Conservation (phyloP, 768 basidiomycete genomes). For the Russula olivacea region DNA sequence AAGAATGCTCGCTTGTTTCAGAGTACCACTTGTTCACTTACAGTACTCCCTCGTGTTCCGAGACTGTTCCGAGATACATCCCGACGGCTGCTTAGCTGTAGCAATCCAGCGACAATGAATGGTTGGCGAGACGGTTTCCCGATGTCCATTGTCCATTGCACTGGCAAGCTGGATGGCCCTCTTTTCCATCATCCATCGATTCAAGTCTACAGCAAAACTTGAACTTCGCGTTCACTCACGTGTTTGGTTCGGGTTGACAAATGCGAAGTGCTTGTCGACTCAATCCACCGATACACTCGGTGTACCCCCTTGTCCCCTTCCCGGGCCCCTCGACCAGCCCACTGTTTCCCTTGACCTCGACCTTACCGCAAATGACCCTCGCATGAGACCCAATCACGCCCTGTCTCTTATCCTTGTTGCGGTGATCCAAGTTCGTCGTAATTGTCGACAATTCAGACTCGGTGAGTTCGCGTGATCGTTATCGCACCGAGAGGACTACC, state of each 20-base stretch:
- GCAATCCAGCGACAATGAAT: background rate
- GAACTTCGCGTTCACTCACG: background rate
- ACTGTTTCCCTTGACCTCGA: background rate
- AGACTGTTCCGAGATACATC: background rate
- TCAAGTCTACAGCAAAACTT: background rate
- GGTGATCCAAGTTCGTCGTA: constrained; percentile 40
- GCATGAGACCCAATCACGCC: background rate
- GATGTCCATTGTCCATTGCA: background rate
- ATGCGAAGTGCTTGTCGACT: constrained; percentile 35
- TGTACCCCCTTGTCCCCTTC: background rate
- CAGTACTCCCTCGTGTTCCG: background rate
- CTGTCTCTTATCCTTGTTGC: background rate
- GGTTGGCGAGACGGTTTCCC: background rate
- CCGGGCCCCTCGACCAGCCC: background rate
- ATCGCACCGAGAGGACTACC: background rate
- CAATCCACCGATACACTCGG: constrained; percentile 19
- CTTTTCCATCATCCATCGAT: constrained; percentile 4
- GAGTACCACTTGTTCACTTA: background rate
- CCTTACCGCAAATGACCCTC: background rate
- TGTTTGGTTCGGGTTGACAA: constrained; percentile 26
- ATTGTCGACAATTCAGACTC: constrained; percentile 40
- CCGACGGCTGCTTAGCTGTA: background rate
- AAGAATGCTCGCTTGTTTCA: background rate
- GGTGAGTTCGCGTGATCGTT: constrained; percentile 23
- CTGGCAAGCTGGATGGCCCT: constrained; percentile 3